Base-by-base conservation (phyloP, 1,139 yeast genomes). In the Pichia kudriavzevii region DNA sequence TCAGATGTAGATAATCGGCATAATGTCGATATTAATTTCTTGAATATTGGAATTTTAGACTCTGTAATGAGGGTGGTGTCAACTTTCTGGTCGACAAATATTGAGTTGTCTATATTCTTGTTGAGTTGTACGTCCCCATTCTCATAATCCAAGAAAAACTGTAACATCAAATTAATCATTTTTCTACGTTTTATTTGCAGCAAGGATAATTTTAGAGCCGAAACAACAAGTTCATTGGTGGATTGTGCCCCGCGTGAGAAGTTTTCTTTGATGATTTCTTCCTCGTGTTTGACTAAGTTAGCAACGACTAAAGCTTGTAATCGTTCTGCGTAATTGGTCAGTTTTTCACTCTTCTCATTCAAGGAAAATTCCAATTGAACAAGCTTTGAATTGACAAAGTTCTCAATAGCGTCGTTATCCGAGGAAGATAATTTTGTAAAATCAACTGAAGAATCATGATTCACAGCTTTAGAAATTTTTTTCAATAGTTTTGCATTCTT, bases 1-100 rank as follows among this genome's bases (percentile, higher is more conserved):
- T 82, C 91, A 41, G 83, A 94, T 22, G 78, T 68, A 38, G 75
- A 74, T 41, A 85, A 69, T 4, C 85, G 94, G 49, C 96, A 85
- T 40, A 93, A 80, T 42, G 79, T 69, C 34, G 95, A 78, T 31
- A 91, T 78, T 45, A 91, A 66, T 50, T 76, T 75, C 46, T 94
- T 70, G 61, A 87, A 88, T 52, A 84, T 81, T 54, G 77, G 74
- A 73, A 87, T 77, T 56, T 81, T 83, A 7, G 42, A 40, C 21
- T 25, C 34, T 31, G 28, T 31, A 32, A 29, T 28, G 4, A 32
- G 29, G 8, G 30, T 32, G 20, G 28, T 31, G 12, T 40, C 41
- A 9, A 29, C 30, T 18, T 38, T 30, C 7, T 8, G 11, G 10
- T 24, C 24, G 11, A 28, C 25, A 3, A 11, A 16, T 24, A 37